These are phyloP conservation scores for Lichtheimia corymbifera DNA, from an alignment of 371 early-diverging fungal genomes.

Conservation along the genomic window DNA sequence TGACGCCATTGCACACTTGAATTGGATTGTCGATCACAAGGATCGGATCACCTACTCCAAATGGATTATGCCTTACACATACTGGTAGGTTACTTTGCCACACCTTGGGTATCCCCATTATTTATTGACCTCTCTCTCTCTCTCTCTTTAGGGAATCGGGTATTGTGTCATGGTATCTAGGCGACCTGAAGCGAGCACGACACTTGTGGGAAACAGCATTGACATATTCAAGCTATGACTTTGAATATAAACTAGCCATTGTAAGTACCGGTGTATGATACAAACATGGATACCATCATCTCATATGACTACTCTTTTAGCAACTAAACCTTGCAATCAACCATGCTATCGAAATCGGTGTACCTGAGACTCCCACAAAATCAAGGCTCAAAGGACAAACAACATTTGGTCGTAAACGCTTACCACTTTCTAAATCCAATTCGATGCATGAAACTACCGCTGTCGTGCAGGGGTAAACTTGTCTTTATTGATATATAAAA, in stretches of 20 bases:
- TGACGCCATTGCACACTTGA: conserved; percentile 49
- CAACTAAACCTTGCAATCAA: conserved; percentile 47
- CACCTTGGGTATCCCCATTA: neutral
- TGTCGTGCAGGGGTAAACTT: conserved; percentile 1
- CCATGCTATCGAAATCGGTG: conserved; percentile 47
- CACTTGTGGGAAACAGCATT: conserved; percentile 55
- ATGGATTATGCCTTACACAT: conserved; percentile 65
- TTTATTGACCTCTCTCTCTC: neutral
- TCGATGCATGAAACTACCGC: neutral
- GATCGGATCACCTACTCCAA: conserved; percentile 50
- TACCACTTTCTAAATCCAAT: conserved; percentile 1
- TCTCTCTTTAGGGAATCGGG: conserved; percentile 52
- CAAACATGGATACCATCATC: neutral
- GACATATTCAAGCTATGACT: conserved; percentile 49
- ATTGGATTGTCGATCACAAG: conserved; percentile 63
- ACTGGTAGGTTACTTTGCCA: conserved; percentile 41
- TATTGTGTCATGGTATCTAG: conserved; percentile 52
- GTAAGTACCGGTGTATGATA: conserved; percentile 20
- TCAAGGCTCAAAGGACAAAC: neutral
- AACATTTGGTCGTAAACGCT: conserved; percentile 6
- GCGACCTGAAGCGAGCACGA: conserved; percentile 47
- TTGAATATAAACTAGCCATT: conserved; percentile 55
- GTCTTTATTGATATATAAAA: too few relatives aligned
- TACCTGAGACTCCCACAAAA: conserved; percentile 17
- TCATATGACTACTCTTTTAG: conserved; percentile 18